These are phyloP conservation scores for Polyrhizophydium stewartii DNA, from an alignment of 371 early-diverging fungal species.

Conservation along the genomic window DNA sequence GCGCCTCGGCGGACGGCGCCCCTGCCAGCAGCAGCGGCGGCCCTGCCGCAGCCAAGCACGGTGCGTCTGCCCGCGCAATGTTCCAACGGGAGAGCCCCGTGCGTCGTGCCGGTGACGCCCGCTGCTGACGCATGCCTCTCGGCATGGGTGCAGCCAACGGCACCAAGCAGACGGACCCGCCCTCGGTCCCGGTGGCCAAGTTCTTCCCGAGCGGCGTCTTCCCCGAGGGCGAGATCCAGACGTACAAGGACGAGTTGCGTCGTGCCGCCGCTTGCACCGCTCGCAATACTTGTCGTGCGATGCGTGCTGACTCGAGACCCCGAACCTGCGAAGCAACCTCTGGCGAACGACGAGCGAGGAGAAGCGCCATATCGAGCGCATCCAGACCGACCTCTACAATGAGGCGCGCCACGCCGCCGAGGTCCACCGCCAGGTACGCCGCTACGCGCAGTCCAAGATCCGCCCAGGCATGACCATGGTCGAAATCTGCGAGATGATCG, in stretches of 20 bases:
- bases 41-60: too few relatives aligned
- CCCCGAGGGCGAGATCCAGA: constrained; percentile 38
- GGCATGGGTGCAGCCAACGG: too few relatives aligned
- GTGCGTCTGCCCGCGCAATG: too few relatives aligned
- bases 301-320: background rate
- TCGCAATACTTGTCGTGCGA: background rate
- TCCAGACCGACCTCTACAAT: constrained; percentile 42
- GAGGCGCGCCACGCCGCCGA: constrained; percentile 90
- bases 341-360: constrained; percentile 44
- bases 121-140: too few relatives aligned
- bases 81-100: too few relatives aligned
- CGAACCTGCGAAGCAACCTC: constrained; percentile 36
- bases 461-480: constrained; percentile 97
- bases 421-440: constrained; percentile 82
- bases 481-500: constrained; percentile 91
- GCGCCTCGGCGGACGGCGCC: too few relatives aligned
- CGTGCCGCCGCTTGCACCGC: too few relatives aligned
- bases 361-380: constrained; percentile 35
- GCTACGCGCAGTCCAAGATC: constrained; percentile 75
- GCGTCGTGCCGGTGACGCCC: too few relatives aligned
- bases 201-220: constrained; percentile 33
- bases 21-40: too few relatives aligned
- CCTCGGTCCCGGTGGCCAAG: constrained; percentile 39
- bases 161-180: constrained; percentile 36
- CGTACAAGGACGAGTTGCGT: constrained; percentile 44